Conservation (phyloP, 352 stramenopile genomes). For the Phytopythium helicoides region DNA sequence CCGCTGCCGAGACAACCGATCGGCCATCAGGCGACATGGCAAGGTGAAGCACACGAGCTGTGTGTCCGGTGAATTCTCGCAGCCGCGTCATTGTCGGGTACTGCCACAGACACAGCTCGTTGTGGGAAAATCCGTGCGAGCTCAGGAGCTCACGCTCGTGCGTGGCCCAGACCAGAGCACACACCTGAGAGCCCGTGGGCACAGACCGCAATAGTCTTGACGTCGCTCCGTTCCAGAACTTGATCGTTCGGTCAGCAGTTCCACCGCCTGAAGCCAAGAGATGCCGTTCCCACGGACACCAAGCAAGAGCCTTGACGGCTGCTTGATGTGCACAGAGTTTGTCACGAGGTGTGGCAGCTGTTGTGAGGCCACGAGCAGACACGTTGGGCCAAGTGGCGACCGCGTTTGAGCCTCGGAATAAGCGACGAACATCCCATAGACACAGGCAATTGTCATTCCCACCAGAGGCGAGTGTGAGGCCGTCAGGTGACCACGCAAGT, state of each 20-base stretch:
- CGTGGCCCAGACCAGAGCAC: conserved; percentile 88
- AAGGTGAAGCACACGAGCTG: conserved; percentile 91
- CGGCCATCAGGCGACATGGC: conserved; percentile 90
- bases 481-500: conserved; percentile 93
- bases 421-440: conserved; percentile 85
- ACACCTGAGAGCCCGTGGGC: conserved; percentile 95
- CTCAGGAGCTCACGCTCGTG: conserved; percentile 91
- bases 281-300: conserved; percentile 95
- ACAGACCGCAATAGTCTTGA: conserved; percentile 91
- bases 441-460: conserved; percentile 95
- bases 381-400: neutral
- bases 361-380: conserved; percentile 4
- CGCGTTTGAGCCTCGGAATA: conserved; percentile 4
- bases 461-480: conserved; percentile 90
- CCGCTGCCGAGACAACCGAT: conserved; percentile 91
- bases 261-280: conserved; percentile 93
- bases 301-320: conserved; percentile 96
- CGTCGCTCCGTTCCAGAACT: conserved; percentile 93
- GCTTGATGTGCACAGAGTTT: conserved; percentile 89
- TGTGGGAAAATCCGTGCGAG: conserved; percentile 93
- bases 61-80: conserved; percentile 94
- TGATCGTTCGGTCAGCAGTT: conserved; percentile 95
- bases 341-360: conserved; percentile 26
- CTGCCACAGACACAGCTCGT: conserved; percentile 95
- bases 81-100: conserved; percentile 93